A percentile compares a stretch with the other conserved stretches of the same genome.
Evolutionary conservation across 257 asterid species (phyloP).

Genomic region (Scutellaria baicalensis): DNA sequence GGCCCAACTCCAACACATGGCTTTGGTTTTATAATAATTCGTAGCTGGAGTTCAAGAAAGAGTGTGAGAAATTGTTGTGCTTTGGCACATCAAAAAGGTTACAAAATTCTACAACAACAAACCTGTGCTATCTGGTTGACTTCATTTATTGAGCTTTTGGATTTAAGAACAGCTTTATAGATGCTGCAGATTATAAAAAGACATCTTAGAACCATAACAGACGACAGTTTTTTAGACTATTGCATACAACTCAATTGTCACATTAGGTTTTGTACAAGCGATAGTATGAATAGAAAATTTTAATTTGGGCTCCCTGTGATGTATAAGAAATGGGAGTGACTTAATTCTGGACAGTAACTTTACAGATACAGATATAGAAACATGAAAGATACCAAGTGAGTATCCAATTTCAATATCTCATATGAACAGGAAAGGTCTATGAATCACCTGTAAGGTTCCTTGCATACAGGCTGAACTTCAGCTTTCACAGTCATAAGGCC

Average conservation of each 20-base stretch:
- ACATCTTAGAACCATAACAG: slow-evolving; percentile 8
- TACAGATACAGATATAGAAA: background rate
- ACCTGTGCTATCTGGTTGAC: slow-evolving; percentile 93
- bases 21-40: slow-evolving; percentile 78
- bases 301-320: background rate
- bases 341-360: background rate
- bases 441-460: slow-evolving; percentile 84
- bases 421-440: background rate
- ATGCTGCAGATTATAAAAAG: slow-evolving; percentile 34
- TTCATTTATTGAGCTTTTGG: slow-evolving; percentile 56
- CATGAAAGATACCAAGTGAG: background rate
- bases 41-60: slow-evolving; percentile 55
- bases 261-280: background rate
- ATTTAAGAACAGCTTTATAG: slow-evolving; percentile 43
- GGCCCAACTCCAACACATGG: slow-evolving; percentile 85
- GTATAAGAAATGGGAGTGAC: background rate
- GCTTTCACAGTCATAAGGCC: slow-evolving; percentile 70
- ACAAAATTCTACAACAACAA: slow-evolving; percentile 10
- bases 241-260: background rate
- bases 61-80: slow-evolving; percentile 8
- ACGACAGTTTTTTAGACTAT: background rate
- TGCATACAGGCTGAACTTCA: slow-evolving; percentile 71
- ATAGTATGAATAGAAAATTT: background rate
- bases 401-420: background rate
- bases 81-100: background rate